Percentiles rank a stretch among this genome's conserved stretches.
Evolutionary conservation across 2,329 filamentous ascomycete genomes (phyloP).

Genomic region (Neofusicoccum sp.): DNA sequence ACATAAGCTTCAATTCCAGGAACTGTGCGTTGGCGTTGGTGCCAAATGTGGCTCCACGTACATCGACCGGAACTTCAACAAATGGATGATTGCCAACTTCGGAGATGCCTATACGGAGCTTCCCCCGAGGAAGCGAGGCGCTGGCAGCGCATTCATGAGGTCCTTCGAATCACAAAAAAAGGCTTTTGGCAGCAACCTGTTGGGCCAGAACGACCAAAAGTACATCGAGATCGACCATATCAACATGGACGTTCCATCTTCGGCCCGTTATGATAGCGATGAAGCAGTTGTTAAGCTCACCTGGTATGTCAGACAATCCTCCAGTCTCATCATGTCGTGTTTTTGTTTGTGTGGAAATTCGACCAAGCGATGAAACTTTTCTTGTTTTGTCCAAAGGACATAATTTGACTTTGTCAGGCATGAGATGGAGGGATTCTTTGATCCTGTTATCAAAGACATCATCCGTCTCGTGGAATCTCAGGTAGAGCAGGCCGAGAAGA

Average conservation of each 20-base stretch:
- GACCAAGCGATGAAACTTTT: too few relatives aligned
- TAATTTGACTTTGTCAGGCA: neutral
- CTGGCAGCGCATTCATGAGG: slow-evolving; percentile 36
- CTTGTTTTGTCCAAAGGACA: too few relatives aligned
- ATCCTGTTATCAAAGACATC: slow-evolving; percentile 13
- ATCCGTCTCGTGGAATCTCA: slow-evolving; percentile 4
- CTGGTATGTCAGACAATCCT: too few relatives aligned
- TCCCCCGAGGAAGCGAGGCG: slow-evolving; percentile 24
- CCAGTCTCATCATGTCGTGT: too few relatives aligned
- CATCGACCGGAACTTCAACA: slow-evolving; percentile 35
- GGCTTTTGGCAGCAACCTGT: slow-evolving; percentile 25
- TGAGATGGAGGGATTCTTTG: slow-evolving; percentile 9
- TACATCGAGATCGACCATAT: slow-evolving; percentile 11
- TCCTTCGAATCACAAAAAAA: slow-evolving; percentile 34
- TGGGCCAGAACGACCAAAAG: neutral
- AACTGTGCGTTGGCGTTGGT: neutral
- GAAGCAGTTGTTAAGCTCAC: slow-evolving; percentile 11
- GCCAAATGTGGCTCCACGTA: slow-evolving; percentile 25
- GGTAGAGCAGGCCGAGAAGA: neutral
- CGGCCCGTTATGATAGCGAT: slow-evolving; percentile 2
- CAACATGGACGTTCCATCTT: neutral
- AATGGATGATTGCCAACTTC: slow-evolving; percentile 30
- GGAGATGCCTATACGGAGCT: slow-evolving; percentile 30
- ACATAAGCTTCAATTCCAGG: slow-evolving; percentile 5
- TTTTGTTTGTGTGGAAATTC: too few relatives aligned